Base-by-base conservation (phyloP, 305 asterid genomes). In the Euphrasia arctica region DNA sequence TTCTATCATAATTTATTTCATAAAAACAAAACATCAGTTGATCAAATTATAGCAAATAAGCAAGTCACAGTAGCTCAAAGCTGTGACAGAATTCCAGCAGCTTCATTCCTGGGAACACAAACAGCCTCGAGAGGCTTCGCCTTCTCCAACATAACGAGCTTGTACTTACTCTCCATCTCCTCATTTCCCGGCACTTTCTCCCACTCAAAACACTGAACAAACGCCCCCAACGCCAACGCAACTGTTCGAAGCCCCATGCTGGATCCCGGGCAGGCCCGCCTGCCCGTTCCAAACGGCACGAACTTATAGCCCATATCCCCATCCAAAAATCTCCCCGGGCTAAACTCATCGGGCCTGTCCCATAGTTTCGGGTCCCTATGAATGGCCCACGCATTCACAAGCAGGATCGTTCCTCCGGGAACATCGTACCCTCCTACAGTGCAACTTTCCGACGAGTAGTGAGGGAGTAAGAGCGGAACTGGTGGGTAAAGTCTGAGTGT, bases 131-230 rank as follows among this genome's bases (percentile, higher is more conserved):
- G 39, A 27, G 60, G 60, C 39, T 55, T 55, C 7, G 13, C 39
- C 60, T 15, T 51, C 28, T 51, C 1, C 56, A 51, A 18, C 28
- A 18, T 18, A 2, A 51, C 3, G 9, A 6, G 56, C 18, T 18
- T 15, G 22, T 51, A 51, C 56, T 51, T 51, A 4, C n/a, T 9
- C 60, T 25, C 60, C 60, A 29, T 29, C 60, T 9, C 60, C 15
- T 25, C 41, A 5, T 28, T 1, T 1, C 39, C 60, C 39, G 13
- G 1, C 60, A 9, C 39, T 27, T 25, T 27, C 10, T 27, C 60
- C 60, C 60, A 55, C 39, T 55, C 60, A 11, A 55, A 55, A 29
- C 60, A 55, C 60, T 55, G 60, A 10, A 55, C 60, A 11, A 55
- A n/a, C 14, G 39, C 12, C 9, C 36, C 60, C 60, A 55, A 12